These are phyloP conservation scores for Rhizoclosmatium sp. DNA, from an alignment of 192 early-diverging fungal genomes.

Conservation along the genomic window DNA sequence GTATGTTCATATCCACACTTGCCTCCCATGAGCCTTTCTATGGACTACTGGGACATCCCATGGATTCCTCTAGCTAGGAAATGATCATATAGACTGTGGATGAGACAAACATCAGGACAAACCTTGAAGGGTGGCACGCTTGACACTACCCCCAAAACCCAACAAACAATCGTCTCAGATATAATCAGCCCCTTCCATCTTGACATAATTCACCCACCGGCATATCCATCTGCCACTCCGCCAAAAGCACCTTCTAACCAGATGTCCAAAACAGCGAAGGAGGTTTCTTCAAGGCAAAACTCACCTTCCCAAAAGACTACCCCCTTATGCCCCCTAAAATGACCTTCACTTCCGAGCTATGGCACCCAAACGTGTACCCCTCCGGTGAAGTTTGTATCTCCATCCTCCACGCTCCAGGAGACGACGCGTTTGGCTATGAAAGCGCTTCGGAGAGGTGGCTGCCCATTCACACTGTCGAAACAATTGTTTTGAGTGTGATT, in stretches of 20 bases:
- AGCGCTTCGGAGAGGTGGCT: conserved; percentile 89
- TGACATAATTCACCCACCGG: too few species aligned
- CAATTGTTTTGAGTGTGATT: conserved; percentile 89
- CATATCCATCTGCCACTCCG: background rate
- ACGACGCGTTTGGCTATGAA: conserved; percentile 94
- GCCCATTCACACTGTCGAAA: conserved; percentile 95
- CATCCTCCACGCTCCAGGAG: conserved; percentile 86
- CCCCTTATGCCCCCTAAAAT: conserved; percentile 90
- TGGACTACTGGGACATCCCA: background rate
- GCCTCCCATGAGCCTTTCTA: background rate
- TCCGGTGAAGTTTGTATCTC: conserved; percentile 95
- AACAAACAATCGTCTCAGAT: too few species aligned
- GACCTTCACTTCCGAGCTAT: conserved; percentile 82
- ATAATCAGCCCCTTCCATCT: too few species aligned
- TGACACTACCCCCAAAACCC: too few species aligned
- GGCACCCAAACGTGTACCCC: conserved; percentile 92
- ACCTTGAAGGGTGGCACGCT: too few species aligned
- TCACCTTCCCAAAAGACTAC: conserved; percentile 61
- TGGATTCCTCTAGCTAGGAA: too few species aligned
- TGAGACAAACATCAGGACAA: background rate
- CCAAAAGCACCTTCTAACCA: background rate
- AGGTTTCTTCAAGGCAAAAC: conserved; percentile 89
- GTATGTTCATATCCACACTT: conserved; percentile 55
- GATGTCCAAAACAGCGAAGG: conserved; percentile 71
- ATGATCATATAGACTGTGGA: too few species aligned